Evolutionary conservation across 2,329 filamentous ascomycete genomes (phyloP), one percentile per base, ranked within the genome.

Genomic region (Dothidotthia symphoricarpi): DNA sequence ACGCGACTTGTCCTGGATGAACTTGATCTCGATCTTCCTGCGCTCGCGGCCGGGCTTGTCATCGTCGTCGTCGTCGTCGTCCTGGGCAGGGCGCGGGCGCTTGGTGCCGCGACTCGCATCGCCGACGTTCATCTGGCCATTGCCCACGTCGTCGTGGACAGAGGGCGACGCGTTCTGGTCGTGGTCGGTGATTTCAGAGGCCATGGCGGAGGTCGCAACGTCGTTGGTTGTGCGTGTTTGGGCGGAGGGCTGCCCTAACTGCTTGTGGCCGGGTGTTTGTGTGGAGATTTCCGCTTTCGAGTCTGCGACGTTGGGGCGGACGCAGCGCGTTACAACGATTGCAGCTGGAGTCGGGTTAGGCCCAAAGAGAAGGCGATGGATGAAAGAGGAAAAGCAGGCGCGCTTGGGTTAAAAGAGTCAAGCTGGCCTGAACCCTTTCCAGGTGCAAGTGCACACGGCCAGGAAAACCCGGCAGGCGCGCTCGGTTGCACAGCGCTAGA

Each of bases 21-120:
- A 98, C 80, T 98, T 98, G 76, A 98, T 98, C 74, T 98, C 93
- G 63, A 98, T 98, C 85, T 98, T 98, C 75, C 93, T 84, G 67
- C 93, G 85, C 80, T 97, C 93, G 71, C 93, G 90, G 65, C 89
- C 89, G 49, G 88, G 88, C 82, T 97, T 97, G 71, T 96, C 91
- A 59, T 95, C 90, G 58, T 97, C 90, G 52, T 97, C 93, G 53
- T 97, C 91, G 55, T 97, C 93, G 66, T 97, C 93, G 67, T 97
- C 91, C 61, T 83, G 67, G 57, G 85, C 74, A 49, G 86, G 82
- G 66, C 93, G 88, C 69, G 80, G 81, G 60, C 91, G 89, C 80
- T 97, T 97, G 72, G 89, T 80, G 68, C 88, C 89, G 67, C 90
- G 88, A 70, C 74, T 80, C 64, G 90, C 86, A 53, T 72, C 68